A percentile compares a stretch with the other conserved stretches of the same genome.
Conservation (phyloP, 73 alveolate species). For the Paramecium pentaurelia region DNA sequence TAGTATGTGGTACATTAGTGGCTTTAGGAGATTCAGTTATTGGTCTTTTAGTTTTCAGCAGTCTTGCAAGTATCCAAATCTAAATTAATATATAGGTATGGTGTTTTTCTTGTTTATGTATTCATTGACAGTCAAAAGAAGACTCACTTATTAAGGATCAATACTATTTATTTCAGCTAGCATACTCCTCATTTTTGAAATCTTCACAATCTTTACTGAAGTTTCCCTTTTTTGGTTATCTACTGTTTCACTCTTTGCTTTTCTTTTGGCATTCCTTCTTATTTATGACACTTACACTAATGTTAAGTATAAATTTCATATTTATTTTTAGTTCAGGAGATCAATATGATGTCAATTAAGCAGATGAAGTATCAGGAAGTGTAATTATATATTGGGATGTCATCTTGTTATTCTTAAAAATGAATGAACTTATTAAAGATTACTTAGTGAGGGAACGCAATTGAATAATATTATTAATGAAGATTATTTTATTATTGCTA, state of each 20-base stretch:
- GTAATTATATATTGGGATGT: slow-evolving; percentile 42
- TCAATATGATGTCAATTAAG: neutral
- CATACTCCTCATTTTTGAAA: neutral
- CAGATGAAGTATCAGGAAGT: slow-evolving; percentile 22
- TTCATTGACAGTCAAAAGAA: slow-evolving; percentile 29
- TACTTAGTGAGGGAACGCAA: slow-evolving; percentile 23
- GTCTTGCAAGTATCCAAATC: slow-evolving; percentile 11
- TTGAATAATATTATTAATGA: slow-evolving; percentile 16
- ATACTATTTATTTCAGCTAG: slow-evolving; percentile 29
- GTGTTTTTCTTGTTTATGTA: slow-evolving; percentile 37
- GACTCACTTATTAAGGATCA: slow-evolving; percentile 45
- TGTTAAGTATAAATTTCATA: neutral
- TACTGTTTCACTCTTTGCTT: neutral
- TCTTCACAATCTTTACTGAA: slow-evolving; percentile 27
- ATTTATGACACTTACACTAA: slow-evolving; percentile 17
- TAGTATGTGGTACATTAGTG: neutral
- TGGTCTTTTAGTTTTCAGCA: slow-evolving; percentile 23
- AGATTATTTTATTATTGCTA: neutral
- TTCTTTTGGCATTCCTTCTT: slow-evolving; percentile 7
- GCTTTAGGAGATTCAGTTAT: slow-evolving; percentile 27
- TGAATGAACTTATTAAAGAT: slow-evolving; percentile 42
- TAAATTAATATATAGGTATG: neutral
- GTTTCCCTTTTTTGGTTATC: slow-evolving; percentile 7
- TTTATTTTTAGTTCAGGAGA: slow-evolving; percentile 16
- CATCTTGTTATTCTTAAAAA: neutral